A percentile compares a stretch with the other conserved stretches of the same genome.
Conservation (phyloP, 2,329 filamentous ascomycete genomes). For the Aspergillus costaricaensis region DNA sequence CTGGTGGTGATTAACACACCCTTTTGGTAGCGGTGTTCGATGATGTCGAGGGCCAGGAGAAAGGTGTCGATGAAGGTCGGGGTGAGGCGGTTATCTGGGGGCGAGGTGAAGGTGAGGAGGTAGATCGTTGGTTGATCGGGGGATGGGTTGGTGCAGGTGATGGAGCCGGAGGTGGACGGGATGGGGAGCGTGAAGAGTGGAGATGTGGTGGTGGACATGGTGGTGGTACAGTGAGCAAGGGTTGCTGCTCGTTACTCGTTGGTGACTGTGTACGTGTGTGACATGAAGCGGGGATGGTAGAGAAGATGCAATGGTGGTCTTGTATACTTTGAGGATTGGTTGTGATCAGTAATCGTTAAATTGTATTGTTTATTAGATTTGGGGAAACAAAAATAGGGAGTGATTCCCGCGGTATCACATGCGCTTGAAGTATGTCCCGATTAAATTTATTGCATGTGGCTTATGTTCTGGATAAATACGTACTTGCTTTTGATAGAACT, state of each 20-base stretch:
- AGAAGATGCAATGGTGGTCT: not conserved
- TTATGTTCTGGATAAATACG: too few relatives aligned
- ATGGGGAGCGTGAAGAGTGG: slow-evolving; percentile 64
- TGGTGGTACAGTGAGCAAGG: not conserved
- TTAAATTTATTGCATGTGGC: not conserved
- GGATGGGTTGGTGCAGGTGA: slow-evolving; percentile 64
- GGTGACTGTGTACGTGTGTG: not conserved
- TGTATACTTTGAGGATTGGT: not conserved
- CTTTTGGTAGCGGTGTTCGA: slow-evolving; percentile 67
- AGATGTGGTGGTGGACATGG: slow-evolving; percentile 25
- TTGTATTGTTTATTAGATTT: too few relatives aligned
- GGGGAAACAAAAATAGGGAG: not conserved
- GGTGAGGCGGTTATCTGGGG: slow-evolving; percentile 75
- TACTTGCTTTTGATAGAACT: too few relatives aligned
- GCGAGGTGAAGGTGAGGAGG: slow-evolving; percentile 69
- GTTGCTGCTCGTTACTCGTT: not conserved
- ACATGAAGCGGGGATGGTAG: not conserved
- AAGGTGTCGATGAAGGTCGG: slow-evolving; percentile 68
- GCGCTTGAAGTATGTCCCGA: not conserved
- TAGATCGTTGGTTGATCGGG: slow-evolving; percentile 58
- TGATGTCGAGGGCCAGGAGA: slow-evolving; percentile 70
- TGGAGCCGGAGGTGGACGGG: slow-evolving; percentile 55
- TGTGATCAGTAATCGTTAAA: not conserved
- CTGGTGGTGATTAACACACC: slow-evolving; percentile 79
- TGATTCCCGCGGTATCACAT: slow-evolving; percentile 2